phyloP scores from a whole-genome alignment of 139 green algal genomes.

The Deuterostichococcus epilithicus region DNA sequence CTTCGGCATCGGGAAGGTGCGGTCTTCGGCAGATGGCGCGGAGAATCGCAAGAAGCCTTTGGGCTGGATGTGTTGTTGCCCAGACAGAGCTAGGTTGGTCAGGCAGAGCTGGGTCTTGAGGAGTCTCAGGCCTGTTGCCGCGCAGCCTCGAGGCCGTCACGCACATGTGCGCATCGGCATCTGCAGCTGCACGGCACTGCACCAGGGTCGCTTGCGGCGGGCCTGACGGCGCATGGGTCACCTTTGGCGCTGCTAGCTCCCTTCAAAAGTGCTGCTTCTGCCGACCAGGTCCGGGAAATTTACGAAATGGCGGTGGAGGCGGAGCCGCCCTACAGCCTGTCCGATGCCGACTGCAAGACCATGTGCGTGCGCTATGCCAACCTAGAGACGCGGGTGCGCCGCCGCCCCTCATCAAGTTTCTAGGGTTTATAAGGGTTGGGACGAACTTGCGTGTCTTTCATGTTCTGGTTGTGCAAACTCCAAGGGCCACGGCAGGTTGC shows the following conservation, averaged over 20 bases:
- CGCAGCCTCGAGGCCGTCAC: too few species aligned
- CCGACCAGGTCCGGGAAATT: slow-evolving; percentile 80
- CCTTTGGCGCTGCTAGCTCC: neutral
- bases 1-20: slow-evolving; percentile 91
- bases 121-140: too few species aligned
- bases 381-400: neutral
- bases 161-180: too few species aligned
- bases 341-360: slow-evolving; percentile 68
- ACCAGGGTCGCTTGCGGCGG: too few species aligned
- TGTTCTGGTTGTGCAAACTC: neutral
- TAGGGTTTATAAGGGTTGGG: too few species aligned
- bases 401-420: too few species aligned
- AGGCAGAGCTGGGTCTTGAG: too few species aligned
- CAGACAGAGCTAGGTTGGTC: too few species aligned
- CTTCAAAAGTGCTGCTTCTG: neutral
- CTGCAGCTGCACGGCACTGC: too few species aligned
- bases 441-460: too few species aligned
- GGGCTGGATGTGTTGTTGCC: too few species aligned
- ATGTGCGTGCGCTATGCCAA: slow-evolving; percentile 82
- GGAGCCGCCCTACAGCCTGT: slow-evolving; percentile 61
- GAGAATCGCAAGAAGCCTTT: neutral
- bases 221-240: neutral
- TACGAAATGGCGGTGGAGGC: slow-evolving; percentile 88
- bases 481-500: too few species aligned
- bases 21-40: slow-evolving; percentile 4